Conservation (phyloP, 176 grass and related monocot species). For the Ensete ventricosum region DNA sequence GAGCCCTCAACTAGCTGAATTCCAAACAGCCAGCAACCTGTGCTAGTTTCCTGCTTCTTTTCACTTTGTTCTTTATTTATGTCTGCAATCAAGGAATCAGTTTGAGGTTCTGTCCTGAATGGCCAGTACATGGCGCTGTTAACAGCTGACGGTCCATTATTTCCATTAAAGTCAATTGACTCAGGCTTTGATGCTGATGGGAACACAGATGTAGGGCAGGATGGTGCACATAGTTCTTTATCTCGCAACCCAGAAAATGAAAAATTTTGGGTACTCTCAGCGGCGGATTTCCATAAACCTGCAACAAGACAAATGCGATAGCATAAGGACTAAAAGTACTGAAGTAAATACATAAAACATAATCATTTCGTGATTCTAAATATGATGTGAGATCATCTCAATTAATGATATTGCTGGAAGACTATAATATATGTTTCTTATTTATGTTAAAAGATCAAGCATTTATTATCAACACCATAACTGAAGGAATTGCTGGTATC, state of each 20-base stretch:
- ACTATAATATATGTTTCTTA: no score
- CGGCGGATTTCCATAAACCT: slow-evolving; percentile 72
- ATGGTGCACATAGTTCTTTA: slow-evolving; percentile 28
- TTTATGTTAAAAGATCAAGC: no score
- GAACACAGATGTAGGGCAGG: slow-evolving; percentile 31
- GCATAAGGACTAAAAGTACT: neutral
- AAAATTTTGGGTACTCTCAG: slow-evolving; percentile 35
- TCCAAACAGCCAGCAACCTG: slow-evolving; percentile 76
- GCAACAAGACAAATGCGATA: slow-evolving; percentile 2
- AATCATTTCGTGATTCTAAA: no score
- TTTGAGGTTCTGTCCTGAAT: slow-evolving; percentile 29
- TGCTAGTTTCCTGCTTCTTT: slow-evolving; percentile 39
- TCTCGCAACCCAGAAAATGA: slow-evolving; percentile 49
- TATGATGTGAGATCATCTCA: no score
- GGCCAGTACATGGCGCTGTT: slow-evolving; percentile 46
- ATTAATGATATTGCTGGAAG: no score
- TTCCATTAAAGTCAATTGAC: slow-evolving; percentile 29
- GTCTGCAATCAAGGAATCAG: slow-evolving; percentile 32
- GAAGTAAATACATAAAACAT: no score
- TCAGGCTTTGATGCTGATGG: slow-evolving; percentile 30
- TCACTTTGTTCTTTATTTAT: slow-evolving; percentile 29
- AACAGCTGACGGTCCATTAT: slow-evolving; percentile 20
- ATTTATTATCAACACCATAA: no score
- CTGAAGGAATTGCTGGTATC: no score
- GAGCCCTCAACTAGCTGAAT: slow-evolving; percentile 50